Evolutionary conservation across 768 basidiomycete genomes (phyloP).

Genomic region (Trametes cinnabarina): DNA sequence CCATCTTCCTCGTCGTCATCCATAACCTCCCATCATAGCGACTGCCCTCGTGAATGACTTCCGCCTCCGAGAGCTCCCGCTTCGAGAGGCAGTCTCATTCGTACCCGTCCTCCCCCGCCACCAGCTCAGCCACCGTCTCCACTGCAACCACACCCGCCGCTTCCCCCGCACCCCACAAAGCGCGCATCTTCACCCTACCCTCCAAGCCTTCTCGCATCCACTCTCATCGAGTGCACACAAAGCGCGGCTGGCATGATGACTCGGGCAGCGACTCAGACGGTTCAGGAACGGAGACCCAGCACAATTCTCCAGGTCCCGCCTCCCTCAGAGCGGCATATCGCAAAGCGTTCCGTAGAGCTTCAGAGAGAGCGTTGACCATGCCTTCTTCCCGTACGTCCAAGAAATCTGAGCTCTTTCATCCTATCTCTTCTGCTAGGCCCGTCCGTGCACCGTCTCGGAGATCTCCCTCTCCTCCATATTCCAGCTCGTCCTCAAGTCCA

Average conservation of each 20-base stretch:
- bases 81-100: conserved; percentile 24
- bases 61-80: conserved; percentile 24
- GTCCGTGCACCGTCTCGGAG: conserved; percentile 24
- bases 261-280: conserved; percentile 42
- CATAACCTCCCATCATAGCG: neutral
- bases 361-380: conserved; percentile 34
- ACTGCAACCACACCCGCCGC: conserved; percentile 40
- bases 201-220: conserved; percentile 22
- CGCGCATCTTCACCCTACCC: conserved; percentile 28
- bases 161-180: conserved; percentile 26
- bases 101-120: conserved; percentile 49
- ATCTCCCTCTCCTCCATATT: conserved; percentile 28
- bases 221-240: conserved; percentile 28
- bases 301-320: conserved; percentile 18
- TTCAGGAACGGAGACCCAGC: conserved; percentile 43
- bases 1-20: neutral
- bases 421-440: conserved; percentile 18
- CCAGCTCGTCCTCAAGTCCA: conserved; percentile 21
- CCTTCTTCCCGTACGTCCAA: conserved; percentile 31
- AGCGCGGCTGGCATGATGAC: conserved; percentile 26
- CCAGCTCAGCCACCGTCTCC: conserved; percentile 38
- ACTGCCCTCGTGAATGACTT: conserved; percentile 21
- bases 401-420: conserved; percentile 22
- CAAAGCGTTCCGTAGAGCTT: conserved; percentile 21
- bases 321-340: conserved; percentile 27